These are phyloP conservation scores for Trichaptum fuscoviolaceum DNA, from an alignment of 768 basidiomycete genomes.

Conservation along the genomic window DNA sequence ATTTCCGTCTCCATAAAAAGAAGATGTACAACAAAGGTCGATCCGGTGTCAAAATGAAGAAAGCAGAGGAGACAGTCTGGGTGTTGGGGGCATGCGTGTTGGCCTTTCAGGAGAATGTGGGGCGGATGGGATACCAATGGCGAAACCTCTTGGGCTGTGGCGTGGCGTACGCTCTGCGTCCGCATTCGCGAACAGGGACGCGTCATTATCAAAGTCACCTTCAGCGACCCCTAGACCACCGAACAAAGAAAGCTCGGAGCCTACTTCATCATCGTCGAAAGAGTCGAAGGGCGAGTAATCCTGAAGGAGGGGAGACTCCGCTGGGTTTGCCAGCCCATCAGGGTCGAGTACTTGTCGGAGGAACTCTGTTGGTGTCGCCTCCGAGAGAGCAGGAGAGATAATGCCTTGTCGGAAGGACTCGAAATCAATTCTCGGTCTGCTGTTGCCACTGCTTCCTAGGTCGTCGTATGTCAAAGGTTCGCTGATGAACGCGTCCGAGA, in stretches of 20 bases:
- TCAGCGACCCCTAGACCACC: background rate
- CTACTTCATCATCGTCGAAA: background rate
- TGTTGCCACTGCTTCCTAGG: background rate
- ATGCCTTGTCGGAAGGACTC: background rate
- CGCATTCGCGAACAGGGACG: background rate
- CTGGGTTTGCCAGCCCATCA: background rate
- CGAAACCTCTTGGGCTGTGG: background rate
- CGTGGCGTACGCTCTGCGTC: background rate
- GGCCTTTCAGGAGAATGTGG: too few species aligned
- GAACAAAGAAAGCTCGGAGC: background rate
- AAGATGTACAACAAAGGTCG: background rate
- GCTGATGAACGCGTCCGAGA: background rate
- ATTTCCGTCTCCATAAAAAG: background rate
- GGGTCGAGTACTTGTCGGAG: background rate
- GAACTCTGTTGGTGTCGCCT: background rate
- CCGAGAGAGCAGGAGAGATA: background rate
- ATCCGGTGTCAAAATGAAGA: background rate
- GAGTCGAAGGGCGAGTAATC: background rate
- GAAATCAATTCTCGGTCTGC: background rate
- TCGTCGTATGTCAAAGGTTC: background rate
- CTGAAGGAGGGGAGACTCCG: background rate
- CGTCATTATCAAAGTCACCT: background rate
- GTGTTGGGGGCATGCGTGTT: background rate
- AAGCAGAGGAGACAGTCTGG: background rate
- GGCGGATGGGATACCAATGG: too few species aligned